Evolutionary conservation across 805 yeast species (phyloP).

Genomic region (Teunomyces gatunensis): DNA sequence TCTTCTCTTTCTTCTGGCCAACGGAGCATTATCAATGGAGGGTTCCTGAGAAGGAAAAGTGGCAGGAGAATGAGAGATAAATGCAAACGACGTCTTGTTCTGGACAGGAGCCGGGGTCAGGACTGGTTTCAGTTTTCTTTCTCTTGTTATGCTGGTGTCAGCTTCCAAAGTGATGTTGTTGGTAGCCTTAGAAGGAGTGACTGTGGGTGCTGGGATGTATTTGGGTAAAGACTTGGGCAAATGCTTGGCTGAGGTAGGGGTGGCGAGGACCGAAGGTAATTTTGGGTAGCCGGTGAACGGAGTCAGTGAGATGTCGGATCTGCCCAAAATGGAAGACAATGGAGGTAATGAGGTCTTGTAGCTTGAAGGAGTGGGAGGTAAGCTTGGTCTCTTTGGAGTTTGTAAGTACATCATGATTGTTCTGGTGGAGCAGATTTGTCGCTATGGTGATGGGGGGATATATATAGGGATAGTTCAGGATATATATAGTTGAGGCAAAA

Average conservation of each 20-base stretch:
- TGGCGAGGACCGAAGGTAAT: constrained; percentile 27
- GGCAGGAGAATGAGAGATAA: constrained; percentile 88
- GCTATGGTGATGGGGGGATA: too few relatives aligned
- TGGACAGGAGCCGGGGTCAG: constrained; percentile 2
- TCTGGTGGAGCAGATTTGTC: too few relatives aligned
- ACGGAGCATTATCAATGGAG: constrained; percentile 80
- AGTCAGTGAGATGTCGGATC: constrained; percentile 5
- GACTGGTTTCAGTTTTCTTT: constrained; percentile 1
- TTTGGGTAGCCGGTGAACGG: constrained; percentile 13
- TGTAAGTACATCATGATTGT: constrained; percentile 22
- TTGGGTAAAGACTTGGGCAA: not conserved
- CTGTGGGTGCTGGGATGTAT: not conserved
- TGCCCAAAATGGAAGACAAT: constrained; percentile 30
- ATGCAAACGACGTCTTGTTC: constrained; percentile 58
- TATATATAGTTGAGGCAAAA: not conserved
- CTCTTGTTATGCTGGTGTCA: constrained; percentile 11
- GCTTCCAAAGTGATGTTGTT: constrained; percentile 9
- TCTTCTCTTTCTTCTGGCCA: constrained; percentile 92
- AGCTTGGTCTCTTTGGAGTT: constrained; percentile 35
- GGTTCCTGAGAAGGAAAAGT: constrained; percentile 85
- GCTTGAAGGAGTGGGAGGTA: constrained; percentile 21
- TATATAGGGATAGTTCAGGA: not conserved
- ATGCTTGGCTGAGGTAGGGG: constrained; percentile 8
- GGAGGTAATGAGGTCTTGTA: constrained; percentile 37
- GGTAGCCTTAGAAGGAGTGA: constrained; percentile 9